Evolutionary conservation across 768 basidiomycete species (phyloP), one percentile per base, ranked within the genome.

Genomic region (Hebeloma cylindrosporum): DNA sequence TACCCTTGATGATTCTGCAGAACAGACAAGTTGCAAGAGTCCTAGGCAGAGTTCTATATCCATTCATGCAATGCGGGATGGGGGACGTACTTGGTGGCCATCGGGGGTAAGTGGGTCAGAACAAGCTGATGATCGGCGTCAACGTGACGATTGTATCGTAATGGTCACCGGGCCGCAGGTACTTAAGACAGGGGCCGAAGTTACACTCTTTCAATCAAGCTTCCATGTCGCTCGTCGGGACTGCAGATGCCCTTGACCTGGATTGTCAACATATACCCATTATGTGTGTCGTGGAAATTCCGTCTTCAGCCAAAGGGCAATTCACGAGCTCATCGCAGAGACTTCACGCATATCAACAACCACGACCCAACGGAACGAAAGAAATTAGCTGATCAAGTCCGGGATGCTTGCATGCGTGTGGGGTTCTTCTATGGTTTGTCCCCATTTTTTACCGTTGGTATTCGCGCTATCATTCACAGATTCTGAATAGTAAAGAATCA

Each of bases 1-100:
- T 34, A 82, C 93, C 89, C 70, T 89, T 89, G 71, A 93, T 78
- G 65, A 97, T 96, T 71, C 85, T 96, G 78, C 95, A 98, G 72
- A 96, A 97, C 58, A 97, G 68, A 66, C 93, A 96, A 17, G 63
- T 65, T 4, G 81, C 74, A 40, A 85, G 71, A 36, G 70, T 69
- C 57, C 84, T 84, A 44, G 10, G 35, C 42, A 25, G 8, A 26
- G 22, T 42, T 40, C 29, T 20, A 29, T 34, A 16, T 20, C 29
- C n/a, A 37, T 23, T 28, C 44, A 17, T 20, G 38, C 23, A 20
- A 36, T 28, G 22, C 8, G 18, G 43, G 42, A 21, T 6, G 33
- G 14, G 26, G 25, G 13, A 42, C 16, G 50, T 62, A 74, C 72
- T 68, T 74, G 18, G 62, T 61, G 20, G 69, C 66, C 67, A 71